Conservation (phyloP, 805 yeast genomes). For the Cyberlindnera misumaiensis region DNA sequence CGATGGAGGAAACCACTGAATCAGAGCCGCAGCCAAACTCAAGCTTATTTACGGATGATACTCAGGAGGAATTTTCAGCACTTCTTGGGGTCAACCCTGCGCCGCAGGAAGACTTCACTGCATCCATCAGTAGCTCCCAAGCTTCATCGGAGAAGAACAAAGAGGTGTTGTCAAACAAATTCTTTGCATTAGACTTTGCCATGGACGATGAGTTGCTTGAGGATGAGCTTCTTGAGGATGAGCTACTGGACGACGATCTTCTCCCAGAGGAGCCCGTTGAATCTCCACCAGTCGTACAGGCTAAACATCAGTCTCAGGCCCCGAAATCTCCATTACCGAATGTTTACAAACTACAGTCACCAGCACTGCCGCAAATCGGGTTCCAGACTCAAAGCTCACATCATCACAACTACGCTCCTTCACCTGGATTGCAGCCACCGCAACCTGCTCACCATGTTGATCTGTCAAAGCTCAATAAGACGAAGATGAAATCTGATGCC, state of each 20-base stretch:
- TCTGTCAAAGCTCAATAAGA: constrained; percentile 31
- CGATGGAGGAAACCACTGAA: no score
- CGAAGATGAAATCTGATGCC: constrained; percentile 63
- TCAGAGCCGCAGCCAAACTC: no score
- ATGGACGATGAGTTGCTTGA: constrained; percentile 37
- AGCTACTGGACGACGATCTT: neutral
- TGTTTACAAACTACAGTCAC: constrained; percentile 2
- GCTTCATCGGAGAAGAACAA: no score
- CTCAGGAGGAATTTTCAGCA: no score
- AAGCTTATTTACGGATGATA: no score
- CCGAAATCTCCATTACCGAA: neutral
- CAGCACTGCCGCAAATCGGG: neutral
- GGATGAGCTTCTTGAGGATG: constrained; percentile 25
- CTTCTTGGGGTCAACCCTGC: no score
- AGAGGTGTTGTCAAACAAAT: constrained; percentile 24
- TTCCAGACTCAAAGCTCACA: neutral
- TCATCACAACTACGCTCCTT: constrained; percentile 1
- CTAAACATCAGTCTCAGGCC: no score
- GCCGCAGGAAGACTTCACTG: neutral
- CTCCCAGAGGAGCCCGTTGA: neutral
- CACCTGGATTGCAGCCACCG: constrained; percentile 4
- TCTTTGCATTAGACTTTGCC: constrained; percentile 33
- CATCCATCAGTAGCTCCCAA: neutral
- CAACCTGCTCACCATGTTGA: constrained; percentile 11
- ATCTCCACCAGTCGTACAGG: no score